Percentiles rank a stretch among this genome's conserved stretches.
Evolutionary conservation across 768 basidiomycete genomes (phyloP).

Genomic region (Lentinula detonsa): DNA sequence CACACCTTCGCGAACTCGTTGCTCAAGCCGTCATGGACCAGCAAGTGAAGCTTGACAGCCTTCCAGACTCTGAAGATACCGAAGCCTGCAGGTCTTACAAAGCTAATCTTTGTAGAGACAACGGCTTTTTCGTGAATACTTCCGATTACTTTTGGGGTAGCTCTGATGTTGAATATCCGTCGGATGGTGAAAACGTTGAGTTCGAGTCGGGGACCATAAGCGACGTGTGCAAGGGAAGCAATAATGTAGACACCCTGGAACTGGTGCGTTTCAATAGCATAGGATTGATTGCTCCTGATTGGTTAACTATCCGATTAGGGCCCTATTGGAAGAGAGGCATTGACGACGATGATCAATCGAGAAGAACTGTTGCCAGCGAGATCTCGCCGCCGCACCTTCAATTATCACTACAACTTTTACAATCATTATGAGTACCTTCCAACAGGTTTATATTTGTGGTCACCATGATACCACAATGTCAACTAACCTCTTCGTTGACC

Average conservation of each 20-base stretch:
- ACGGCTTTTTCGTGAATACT: constrained; percentile 15
- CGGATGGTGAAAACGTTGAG: not conserved
- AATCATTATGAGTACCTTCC: constrained; percentile 50
- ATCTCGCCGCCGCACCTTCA: constrained; percentile 48
- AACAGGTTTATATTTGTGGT: constrained; percentile 38
- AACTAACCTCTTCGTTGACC: not conserved
- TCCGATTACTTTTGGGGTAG: constrained; percentile 7
- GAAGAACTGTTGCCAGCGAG: constrained; percentile 61
- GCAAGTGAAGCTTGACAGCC: constrained; percentile 47
- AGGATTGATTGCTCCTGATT: constrained; percentile 5
- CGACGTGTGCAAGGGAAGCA: not conserved
- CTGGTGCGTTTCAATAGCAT: constrained; percentile 2
- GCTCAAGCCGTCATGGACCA: constrained; percentile 39
- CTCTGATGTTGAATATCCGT: not conserved
- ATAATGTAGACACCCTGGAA: not conserved
- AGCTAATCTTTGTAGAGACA: constrained; percentile 53
- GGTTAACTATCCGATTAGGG: constrained; percentile 36
- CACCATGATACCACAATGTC: not conserved
- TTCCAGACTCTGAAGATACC: constrained; percentile 50
- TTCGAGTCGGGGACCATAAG: not conserved
- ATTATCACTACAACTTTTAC: constrained; percentile 29
- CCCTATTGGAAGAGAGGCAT: constrained; percentile 64
- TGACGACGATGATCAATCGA: constrained; percentile 67
- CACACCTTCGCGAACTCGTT: constrained; percentile 35
- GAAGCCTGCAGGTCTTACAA: constrained; percentile 36